Evolutionary conservation across 2,329 filamentous ascomycete genomes (phyloP).

Genomic region (Didymella arachidicola): DNA sequence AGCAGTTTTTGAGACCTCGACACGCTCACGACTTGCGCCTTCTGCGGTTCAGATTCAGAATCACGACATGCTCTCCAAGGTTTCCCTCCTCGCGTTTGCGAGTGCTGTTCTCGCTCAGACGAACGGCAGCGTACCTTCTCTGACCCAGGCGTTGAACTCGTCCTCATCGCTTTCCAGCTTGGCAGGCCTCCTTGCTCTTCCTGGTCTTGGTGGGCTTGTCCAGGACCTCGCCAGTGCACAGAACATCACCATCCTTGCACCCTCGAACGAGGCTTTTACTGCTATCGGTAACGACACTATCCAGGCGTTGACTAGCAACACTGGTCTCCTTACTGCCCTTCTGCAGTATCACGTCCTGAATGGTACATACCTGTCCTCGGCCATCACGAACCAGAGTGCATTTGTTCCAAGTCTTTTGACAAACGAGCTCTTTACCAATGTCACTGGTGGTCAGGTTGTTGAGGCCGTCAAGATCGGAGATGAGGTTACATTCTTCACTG

Average conservation of each 20-base stretch:
- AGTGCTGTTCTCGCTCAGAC: constrained; percentile 44
- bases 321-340: constrained; percentile 54
- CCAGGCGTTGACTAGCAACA: constrained; percentile 36
- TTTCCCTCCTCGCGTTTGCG: constrained; percentile 49
- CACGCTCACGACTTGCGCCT: background rate
- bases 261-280: constrained; percentile 61
- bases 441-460: constrained; percentile 67
- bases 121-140: constrained; percentile 22
- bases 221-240: constrained; percentile 48
- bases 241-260: constrained; percentile 67
- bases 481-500: constrained; percentile 61
- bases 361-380: constrained; percentile 55
- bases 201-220: constrained; percentile 47
- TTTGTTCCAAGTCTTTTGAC: constrained; percentile 61
- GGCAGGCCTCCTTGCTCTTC: constrained; percentile 46
- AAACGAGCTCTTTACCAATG: constrained; percentile 62
- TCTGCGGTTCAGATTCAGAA: constrained; percentile 1
- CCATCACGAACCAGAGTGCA: constrained; percentile 51
- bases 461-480: constrained; percentile 54
- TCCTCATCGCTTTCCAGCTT: constrained; percentile 43
- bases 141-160: constrained; percentile 29
- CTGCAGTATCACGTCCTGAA: constrained; percentile 67
- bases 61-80: constrained; percentile 51
- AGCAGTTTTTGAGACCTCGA: background rate
- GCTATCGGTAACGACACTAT: constrained; percentile 50